Conservation (phyloP, 352 stramenopile genomes). For the Phytophthora vignae region DNA sequence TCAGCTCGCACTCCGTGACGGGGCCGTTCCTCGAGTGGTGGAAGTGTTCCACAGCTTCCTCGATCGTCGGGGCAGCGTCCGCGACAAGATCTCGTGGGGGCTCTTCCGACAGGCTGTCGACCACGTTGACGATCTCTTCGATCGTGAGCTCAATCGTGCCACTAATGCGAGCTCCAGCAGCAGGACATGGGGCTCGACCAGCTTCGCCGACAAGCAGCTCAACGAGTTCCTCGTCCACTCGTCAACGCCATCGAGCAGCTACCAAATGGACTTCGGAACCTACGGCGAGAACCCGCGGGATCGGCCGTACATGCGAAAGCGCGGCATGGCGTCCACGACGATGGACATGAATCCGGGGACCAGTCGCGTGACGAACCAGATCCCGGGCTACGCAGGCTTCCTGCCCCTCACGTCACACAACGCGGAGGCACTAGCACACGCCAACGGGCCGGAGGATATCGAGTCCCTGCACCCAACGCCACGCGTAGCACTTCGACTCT, state of each 20-base stretch:
- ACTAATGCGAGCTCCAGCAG: slow-evolving; percentile 29
- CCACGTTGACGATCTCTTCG: slow-evolving; percentile 53
- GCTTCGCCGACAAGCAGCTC: slow-evolving; percentile 25
- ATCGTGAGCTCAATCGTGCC: slow-evolving; percentile 38
- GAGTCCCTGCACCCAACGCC: slow-evolving; percentile 38
- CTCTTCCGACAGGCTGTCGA: slow-evolving; percentile 49
- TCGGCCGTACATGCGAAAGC: slow-evolving; percentile 75
- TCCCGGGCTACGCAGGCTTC: slow-evolving; percentile 83
- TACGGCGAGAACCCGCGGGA: slow-evolving; percentile 72
- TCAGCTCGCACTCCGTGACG: slow-evolving; percentile 47
- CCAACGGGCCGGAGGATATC: slow-evolving; percentile 48
- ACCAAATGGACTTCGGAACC: slow-evolving; percentile 75
- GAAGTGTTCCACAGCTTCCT: slow-evolving; percentile 59
- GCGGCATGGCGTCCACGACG: slow-evolving; percentile 84
- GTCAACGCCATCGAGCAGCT: slow-evolving; percentile 69
- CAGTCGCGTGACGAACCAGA: slow-evolving; percentile 79
- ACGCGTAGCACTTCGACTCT: slow-evolving; percentile 67
- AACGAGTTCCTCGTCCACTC: slow-evolving; percentile 56
- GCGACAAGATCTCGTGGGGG: slow-evolving; percentile 64
- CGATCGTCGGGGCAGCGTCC: slow-evolving; percentile 45
- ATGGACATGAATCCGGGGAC: slow-evolving; percentile 76
- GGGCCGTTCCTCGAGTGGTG: slow-evolving; percentile 36
- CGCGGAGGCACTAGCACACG: slow-evolving; percentile 61
- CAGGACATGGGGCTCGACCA: slow-evolving; percentile 25
- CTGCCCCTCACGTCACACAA: slow-evolving; percentile 69